Evolutionary conservation across 1,139 yeast species (phyloP), one percentile per base, ranked within the genome.

Genomic region (Protomyces lactucae-debilis): DNA sequence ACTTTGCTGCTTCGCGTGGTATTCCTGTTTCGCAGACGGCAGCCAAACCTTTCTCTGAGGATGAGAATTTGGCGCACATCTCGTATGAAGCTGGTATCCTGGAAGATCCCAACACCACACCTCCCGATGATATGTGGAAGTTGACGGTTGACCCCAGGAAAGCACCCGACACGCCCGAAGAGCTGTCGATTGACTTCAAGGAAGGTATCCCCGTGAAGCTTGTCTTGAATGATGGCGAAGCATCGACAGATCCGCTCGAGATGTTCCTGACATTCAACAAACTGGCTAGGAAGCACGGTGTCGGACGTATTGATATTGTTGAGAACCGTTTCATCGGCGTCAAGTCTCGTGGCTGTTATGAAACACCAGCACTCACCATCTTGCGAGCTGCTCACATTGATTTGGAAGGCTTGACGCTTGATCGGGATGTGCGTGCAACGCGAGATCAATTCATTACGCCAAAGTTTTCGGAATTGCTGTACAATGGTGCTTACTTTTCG

Each of bases 71-170:
- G 85, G 99, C 99, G 55, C 99, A 93, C 79, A 93, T 93, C 76
- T 92, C 98, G 52, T 93, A 88, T 76, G 99, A 93, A 82, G 99
- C 99, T 70, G 99, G 99, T 78, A 93, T 93, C 72, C 85, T 93
- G 75, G 99, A 93, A 80, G 95, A 93, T 80, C 99, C 99, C 74
- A 90, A 93, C 77, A 85, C 93, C 72, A 93, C 99, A 64, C 99
- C 99, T 70, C 99, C 99, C 79, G 92, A 90, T 82, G 99, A 93
- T 78, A 93, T 93, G 99, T 93, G 99, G 99, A 93, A 93, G 81
- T 85, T 93, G 76, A 93, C 97, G 63, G 91, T 88, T 67, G 99
- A 92, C 78, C 98, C 99, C 73, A 77, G 81, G 64, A 97, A 93
- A 74, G 98, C 99, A 65, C 99, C 99, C 73, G 85, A 89, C 68